phyloP scores from a whole-genome alignment of 2,329 filamentous ascomycete species.

The Cercospora brassicicola region DNA sequence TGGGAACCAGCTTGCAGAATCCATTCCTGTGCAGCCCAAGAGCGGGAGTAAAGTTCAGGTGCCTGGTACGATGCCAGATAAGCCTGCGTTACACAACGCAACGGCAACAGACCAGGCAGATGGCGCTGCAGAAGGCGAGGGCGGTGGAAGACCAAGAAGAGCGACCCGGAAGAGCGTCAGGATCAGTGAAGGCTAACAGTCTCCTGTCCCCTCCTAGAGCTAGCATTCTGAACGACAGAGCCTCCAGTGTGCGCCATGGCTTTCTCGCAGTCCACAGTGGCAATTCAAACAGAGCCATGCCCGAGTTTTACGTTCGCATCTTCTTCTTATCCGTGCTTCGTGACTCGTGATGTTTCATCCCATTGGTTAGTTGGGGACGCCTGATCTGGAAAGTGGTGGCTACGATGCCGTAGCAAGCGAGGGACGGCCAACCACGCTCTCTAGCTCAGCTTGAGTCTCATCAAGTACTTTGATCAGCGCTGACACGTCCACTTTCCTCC shows the following conservation, averaged over 20 bases:
- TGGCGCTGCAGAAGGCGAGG: not conserved
- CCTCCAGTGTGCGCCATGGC: not conserved
- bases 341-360: not conserved
- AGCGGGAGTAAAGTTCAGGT: not conserved
- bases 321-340: not conserved
- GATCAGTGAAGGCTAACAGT: conserved; percentile 34
- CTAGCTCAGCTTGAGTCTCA: conserved; percentile 38
- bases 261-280: not conserved
- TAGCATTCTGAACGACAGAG: not conserved
- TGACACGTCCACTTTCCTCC: conserved; percentile 41
- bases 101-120: not conserved
- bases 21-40: not conserved
- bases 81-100: not conserved
- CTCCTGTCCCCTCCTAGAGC: not conserved
- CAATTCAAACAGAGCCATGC: not conserved
- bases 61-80: not conserved
- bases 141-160: conserved; percentile 30
- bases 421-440: conserved; percentile 35
- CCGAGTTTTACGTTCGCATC: not conserved
- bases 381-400: not conserved
- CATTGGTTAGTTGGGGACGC: not conserved
- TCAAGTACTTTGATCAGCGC: conserved; percentile 42
- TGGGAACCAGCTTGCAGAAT: not conserved
- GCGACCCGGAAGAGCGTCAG: conserved; percentile 36
- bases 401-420: not conserved